phyloP scores from a whole-genome alignment of 73 alveolate genomes.

The Blepharisma stoltei region DNA sequence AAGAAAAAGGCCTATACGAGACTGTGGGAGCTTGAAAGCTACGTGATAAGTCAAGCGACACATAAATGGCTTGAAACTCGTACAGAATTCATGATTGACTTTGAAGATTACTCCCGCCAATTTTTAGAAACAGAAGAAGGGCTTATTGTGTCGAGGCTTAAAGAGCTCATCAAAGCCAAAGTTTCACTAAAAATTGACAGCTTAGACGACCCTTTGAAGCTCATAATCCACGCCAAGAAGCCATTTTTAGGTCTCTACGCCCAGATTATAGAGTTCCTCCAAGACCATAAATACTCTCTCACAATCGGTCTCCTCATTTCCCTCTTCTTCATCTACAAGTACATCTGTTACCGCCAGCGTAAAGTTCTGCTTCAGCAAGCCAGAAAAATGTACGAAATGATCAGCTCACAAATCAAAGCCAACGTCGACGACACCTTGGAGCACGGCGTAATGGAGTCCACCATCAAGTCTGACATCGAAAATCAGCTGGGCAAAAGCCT shows the following conservation, averaged over 20 bases:
- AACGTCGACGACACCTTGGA: slow-evolving; percentile 25
- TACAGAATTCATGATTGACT: neutral
- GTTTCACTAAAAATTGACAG: neutral
- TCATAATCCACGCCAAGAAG: neutral
- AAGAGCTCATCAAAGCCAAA: neutral
- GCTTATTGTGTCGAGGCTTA: neutral
- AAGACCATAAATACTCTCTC: neutral
- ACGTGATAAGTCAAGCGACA: neutral
- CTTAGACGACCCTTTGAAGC: neutral
- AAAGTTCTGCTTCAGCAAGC: neutral
- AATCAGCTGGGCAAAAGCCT: neutral
- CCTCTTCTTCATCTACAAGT: neutral
- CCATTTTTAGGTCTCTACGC: slow-evolving; percentile 14
- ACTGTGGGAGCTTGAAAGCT: neutral
- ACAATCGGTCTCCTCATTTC: neutral
- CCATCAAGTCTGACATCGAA: neutral
- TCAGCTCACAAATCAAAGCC: slow-evolving; percentile 2
- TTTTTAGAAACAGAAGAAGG: neutral
- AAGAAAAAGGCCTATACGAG: neutral
- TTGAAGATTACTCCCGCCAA: neutral
- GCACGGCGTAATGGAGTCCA: neutral
- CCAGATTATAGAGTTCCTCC: neutral
- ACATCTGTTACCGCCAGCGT: neutral
- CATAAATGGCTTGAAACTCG: neutral
- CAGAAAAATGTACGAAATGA: slow-evolving; percentile 1